A percentile compares a stretch with the other conserved stretches of the same genome.
Conservation (phyloP, 805 yeast genomes). For the Jamesozyma rosinii region DNA sequence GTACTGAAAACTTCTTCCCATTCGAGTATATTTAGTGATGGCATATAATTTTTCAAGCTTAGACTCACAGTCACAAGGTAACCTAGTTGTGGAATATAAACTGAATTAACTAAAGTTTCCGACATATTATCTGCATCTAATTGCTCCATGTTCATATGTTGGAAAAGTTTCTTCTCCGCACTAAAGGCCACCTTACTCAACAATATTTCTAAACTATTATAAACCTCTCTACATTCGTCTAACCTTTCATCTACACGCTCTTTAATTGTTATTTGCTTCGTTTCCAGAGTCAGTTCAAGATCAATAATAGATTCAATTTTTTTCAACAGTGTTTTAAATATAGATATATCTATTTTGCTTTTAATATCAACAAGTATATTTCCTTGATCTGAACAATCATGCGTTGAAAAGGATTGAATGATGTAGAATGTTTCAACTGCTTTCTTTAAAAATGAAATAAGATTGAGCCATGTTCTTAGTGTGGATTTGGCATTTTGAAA, state of each 20-base stretch:
- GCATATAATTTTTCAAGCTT: conserved; percentile 1
- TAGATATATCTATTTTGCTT: conserved; percentile 4
- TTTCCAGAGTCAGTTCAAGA: conserved; percentile 29
- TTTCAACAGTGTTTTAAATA: conserved; percentile 8
- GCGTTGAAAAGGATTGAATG: conserved; percentile 7
- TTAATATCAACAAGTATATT: conserved; percentile 12
- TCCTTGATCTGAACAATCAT: conserved; percentile 1
- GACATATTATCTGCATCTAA: conserved; percentile 1
- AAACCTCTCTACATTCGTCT: conserved; percentile 22
- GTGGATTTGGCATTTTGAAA: conserved; percentile 24
- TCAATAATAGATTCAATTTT: conserved; percentile 30
- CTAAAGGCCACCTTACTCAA: conserved; percentile 18
- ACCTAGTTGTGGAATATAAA: conserved; percentile 41
- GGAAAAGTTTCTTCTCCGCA: conserved; percentile 6
- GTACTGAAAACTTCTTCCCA: conserved; percentile 37
- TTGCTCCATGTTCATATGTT: background rate
- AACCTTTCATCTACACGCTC: conserved; percentile 27
- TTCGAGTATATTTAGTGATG: conserved; percentile 2
- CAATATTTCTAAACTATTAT: conserved; percentile 29
- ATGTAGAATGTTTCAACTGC: conserved; percentile 11
- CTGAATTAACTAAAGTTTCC: conserved; percentile 26
- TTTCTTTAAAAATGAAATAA: conserved; percentile 19
- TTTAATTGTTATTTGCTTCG: conserved; percentile 22
- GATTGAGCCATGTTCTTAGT: conserved; percentile 25
- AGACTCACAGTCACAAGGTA: conserved; percentile 30